Evolutionary conservation across 1,284 basidiomycete genomes (phyloP).

Genomic region (Puccinia hordei): DNA sequence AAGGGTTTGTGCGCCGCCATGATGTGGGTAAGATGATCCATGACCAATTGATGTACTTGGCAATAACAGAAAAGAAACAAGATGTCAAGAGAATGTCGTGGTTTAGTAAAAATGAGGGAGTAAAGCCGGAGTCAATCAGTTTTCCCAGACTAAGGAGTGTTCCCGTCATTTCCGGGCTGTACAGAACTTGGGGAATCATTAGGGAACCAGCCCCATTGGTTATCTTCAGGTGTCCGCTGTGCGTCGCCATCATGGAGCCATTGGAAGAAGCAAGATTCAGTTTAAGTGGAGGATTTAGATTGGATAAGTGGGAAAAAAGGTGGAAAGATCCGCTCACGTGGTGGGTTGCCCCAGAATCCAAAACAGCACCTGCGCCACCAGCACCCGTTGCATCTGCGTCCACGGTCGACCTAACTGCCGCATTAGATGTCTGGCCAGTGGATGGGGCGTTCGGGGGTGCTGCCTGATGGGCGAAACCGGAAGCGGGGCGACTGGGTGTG

Average conservation of each 20-base stretch:
- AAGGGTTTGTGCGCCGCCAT: neutral
- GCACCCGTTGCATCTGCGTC: neutral
- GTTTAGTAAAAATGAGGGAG: neutral
- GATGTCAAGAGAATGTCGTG: neutral
- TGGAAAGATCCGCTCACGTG: constrained; percentile 10
- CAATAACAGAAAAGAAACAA: neutral
- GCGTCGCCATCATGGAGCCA: neutral
- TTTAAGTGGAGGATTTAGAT: neutral
- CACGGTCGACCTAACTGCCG: neutral
- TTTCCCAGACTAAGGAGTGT: constrained; percentile 21
- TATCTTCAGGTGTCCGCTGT: constrained; percentile 7
- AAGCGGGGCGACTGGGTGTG: constrained; percentile 6
- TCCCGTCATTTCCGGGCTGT: constrained; percentile 16
- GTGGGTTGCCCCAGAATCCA: constrained; percentile 22
- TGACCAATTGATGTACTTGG: neutral
- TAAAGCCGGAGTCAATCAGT: constrained; percentile 13
- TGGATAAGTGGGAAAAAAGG: neutral
- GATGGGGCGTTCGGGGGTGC: neutral
- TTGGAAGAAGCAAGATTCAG: constrained; percentile 9
- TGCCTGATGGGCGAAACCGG: constrained; percentile 13
- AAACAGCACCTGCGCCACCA: neutral
- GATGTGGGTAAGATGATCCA: neutral
- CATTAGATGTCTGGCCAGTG: neutral
- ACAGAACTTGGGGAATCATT: neutral
- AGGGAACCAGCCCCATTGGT: neutral